These are phyloP conservation scores for Eutrema japonicum DNA, from an alignment of 345 rosid species.

Conservation along the genomic window DNA sequence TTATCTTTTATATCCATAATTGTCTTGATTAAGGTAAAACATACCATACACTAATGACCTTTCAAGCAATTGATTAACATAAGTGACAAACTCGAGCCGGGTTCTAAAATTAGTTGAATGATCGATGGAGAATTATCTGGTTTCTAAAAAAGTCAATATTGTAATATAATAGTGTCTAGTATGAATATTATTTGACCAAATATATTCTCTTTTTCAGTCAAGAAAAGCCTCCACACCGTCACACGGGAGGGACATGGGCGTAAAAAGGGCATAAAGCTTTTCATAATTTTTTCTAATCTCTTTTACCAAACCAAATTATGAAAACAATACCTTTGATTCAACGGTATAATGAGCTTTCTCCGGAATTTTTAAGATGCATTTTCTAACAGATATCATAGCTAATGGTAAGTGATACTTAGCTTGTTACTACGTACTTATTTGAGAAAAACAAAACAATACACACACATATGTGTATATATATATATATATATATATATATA, in stretches of 20 bases:
- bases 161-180: constrained; percentile 14
- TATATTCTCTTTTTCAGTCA: constrained; percentile 17
- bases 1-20: constrained; percentile 25
- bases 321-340: constrained; percentile 2
- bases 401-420: background rate
- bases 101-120: constrained; percentile 6
- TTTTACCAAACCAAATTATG: constrained; percentile 8
- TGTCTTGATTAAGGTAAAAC: constrained; percentile 26
- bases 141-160: constrained; percentile 1
- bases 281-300: background rate
- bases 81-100: background rate
- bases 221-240: background rate
- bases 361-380: background rate
- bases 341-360: background rate
- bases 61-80: constrained; percentile 2
- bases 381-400: background rate
- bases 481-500: too few species aligned
- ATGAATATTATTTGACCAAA: constrained; percentile 11
- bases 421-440: too few species aligned
- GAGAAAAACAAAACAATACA: too few species aligned
- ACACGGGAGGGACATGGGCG: constrained; percentile 8
- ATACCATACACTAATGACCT: background rate
- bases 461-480: too few species aligned
- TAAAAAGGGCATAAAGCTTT: background rate
- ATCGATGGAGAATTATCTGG: background rate